Conservation (phyloP, 441 rosid genomes). For the Populus hybrid region DNA sequence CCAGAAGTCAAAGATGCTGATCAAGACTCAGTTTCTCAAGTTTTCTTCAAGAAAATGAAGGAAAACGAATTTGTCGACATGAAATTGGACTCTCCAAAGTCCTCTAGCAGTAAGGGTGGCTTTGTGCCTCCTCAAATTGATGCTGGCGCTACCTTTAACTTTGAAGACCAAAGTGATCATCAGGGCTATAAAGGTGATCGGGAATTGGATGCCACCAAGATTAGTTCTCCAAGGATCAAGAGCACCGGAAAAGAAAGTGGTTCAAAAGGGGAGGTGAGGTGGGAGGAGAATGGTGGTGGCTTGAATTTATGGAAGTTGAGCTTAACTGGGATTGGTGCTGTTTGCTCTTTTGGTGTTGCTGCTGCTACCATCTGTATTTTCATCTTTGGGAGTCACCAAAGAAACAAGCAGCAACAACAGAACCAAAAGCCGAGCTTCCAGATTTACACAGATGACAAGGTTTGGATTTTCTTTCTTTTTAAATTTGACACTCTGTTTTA, state of each 20-base stretch:
- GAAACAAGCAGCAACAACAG: slow-evolving; percentile 37
- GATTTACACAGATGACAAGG: slow-evolving; percentile 81
- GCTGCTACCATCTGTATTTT: slow-evolving; percentile 78
- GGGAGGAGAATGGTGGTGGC: slow-evolving; percentile 46
- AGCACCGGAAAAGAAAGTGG: slow-evolving; percentile 15
- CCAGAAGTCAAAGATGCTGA: slow-evolving; percentile 45
- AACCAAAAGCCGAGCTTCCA: slow-evolving; percentile 58
- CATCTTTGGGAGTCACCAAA: slow-evolving; percentile 62
- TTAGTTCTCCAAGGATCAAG: slow-evolving; percentile 39
- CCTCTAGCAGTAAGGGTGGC: slow-evolving; percentile 22
- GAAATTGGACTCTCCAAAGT: slow-evolving; percentile 74
- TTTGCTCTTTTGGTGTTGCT: slow-evolving; percentile 82
- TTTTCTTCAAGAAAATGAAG: slow-evolving; percentile 79
- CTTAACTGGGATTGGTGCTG: slow-evolving; percentile 76
- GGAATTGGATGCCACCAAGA: slow-evolving; percentile 24
- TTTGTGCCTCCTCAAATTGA: slow-evolving; percentile 41
- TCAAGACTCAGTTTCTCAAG: slow-evolving; percentile 64
- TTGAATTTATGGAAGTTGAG: slow-evolving; percentile 79
- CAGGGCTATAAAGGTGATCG: slow-evolving; percentile 13
- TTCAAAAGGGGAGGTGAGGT: slow-evolving; percentile 20
- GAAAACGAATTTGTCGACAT: slow-evolving; percentile 92
- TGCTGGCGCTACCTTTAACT: slow-evolving; percentile 32
- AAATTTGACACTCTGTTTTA: not conserved
- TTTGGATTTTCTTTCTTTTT: slow-evolving; percentile 15
- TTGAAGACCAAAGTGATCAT: slow-evolving; percentile 26